Evolutionary conservation across 2,329 filamentous ascomycete genomes (phyloP).

Genomic region (Aspergillus eucalypticola): DNA sequence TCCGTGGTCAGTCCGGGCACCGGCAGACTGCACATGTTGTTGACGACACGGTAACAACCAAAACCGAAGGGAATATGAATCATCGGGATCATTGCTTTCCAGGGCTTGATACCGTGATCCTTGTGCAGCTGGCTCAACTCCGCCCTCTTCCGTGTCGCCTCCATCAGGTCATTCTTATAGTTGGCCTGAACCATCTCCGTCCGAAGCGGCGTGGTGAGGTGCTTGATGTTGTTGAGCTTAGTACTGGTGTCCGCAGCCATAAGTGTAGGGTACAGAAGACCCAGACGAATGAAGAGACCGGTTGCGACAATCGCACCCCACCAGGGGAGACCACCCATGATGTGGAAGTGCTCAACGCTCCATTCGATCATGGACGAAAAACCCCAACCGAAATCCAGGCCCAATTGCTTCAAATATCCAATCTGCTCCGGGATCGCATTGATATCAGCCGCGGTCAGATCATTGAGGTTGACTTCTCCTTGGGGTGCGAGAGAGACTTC

Average conservation of each 20-base stretch:
- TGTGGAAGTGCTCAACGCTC: conserved; percentile 77
- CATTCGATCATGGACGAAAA: conserved; percentile 73
- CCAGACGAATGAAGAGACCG: conserved; percentile 64
- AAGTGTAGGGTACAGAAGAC: conserved; percentile 67
- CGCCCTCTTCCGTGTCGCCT: conserved; percentile 48
- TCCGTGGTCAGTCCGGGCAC: conserved; percentile 75
- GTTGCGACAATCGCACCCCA: conserved; percentile 70
- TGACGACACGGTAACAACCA: conserved; percentile 76
- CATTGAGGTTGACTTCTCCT: conserved; percentile 23
- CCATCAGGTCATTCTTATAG: conserved; percentile 48
- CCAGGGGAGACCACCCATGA: conserved; percentile 77
- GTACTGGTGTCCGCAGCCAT: conserved; percentile 63
- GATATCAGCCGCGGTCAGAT: conserved; percentile 26
- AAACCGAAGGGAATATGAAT: conserved; percentile 71
- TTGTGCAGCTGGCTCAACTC: conserved; percentile 56
- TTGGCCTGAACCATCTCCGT: conserved; percentile 54
- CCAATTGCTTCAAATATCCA: conserved; percentile 79
- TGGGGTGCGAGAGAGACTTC: conserved; percentile 13
- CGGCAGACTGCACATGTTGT: conserved; percentile 73
- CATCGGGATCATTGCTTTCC: conserved; percentile 57
- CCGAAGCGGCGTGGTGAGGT: conserved; percentile 57
- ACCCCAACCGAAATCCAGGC: conserved; percentile 85
- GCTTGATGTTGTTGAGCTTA: conserved; percentile 62
- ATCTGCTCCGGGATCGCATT: conserved; percentile 70
- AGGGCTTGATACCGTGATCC: conserved; percentile 55